Percentiles rank a stretch among this genome's conserved stretches.
Evolutionary conservation across 139 green algal species (phyloP).

Genomic region (Asterochloris sp.): DNA sequence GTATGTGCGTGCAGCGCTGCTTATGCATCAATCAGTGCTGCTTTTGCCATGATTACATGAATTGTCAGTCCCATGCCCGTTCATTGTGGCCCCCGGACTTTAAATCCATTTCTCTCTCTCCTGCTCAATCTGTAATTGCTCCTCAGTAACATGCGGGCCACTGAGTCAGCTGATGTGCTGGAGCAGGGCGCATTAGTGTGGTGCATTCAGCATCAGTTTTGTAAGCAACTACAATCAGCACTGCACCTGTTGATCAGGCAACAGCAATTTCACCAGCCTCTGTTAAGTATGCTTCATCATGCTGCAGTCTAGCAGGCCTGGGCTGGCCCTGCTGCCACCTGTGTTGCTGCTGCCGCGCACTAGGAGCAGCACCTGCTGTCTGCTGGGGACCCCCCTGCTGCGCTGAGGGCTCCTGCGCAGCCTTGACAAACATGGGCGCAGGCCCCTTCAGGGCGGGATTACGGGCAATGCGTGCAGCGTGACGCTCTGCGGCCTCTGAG

Average conservation of each 20-base stretch:
- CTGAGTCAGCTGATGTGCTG: too few relatives aligned
- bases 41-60: too few relatives aligned
- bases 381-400: not conserved
- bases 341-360: not conserved
- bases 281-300: constrained; percentile 11
- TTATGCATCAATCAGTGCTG: too few relatives aligned
- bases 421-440: constrained; percentile 27
- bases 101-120: too few relatives aligned
- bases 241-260: not conserved
- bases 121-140: too few relatives aligned
- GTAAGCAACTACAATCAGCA: too few relatives aligned
- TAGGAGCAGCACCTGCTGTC: not conserved
- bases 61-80: too few relatives aligned
- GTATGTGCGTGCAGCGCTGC: too few relatives aligned
- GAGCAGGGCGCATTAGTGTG: too few relatives aligned
- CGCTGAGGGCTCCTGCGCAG: not conserved
- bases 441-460: constrained; percentile 22
- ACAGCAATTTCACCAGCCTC: constrained; percentile 2
- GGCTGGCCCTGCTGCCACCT: not conserved
- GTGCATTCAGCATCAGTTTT: too few relatives aligned
- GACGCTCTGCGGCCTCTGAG: not conserved
- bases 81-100: too few relatives aligned
- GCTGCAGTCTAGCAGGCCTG: constrained; percentile 7
- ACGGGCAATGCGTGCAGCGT: constrained; percentile 24
- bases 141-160: too few relatives aligned